Percentiles rank a stretch among this genome's conserved stretches.
phyloP scores from a whole-genome alignment of 768 basidiomycete species.

The Dioszegia aurantiaca region DNA sequence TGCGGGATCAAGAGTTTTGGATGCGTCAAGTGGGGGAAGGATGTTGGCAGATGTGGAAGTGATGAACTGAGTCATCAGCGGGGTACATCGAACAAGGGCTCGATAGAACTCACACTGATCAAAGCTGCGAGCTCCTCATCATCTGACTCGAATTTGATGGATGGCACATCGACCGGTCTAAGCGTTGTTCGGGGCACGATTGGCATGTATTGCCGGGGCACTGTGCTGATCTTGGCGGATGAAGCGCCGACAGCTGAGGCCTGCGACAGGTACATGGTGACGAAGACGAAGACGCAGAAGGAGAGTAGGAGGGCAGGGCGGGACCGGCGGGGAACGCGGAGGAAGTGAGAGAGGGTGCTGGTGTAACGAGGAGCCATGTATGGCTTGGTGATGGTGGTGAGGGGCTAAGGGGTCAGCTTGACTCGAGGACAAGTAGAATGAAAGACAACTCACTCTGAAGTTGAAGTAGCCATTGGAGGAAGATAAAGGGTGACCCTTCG shows the following conservation, averaged over 20 bases:
- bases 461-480: slow-evolving; percentile 10
- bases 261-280: slow-evolving; percentile 27
- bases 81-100: background rate
- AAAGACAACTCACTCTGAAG: slow-evolving; percentile 21
- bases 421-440: background rate
- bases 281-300: slow-evolving; percentile 33
- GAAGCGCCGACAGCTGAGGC: slow-evolving; percentile 19
- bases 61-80: slow-evolving; percentile 33
- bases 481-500: slow-evolving; percentile 41
- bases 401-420: slow-evolving; percentile 1
- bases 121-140: slow-evolving; percentile 44
- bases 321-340: slow-evolving; percentile 45
- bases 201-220: slow-evolving; percentile 10
- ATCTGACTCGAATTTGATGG: slow-evolving; percentile 21
- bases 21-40: slow-evolving; percentile 43
- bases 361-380: slow-evolving; percentile 20
- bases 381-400: slow-evolving; percentile 5
- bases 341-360: slow-evolving; percentile 36
- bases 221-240: slow-evolving; percentile 1
- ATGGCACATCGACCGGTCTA: slow-evolving; percentile 2
- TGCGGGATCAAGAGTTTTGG: slow-evolving; percentile 39
- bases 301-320: slow-evolving; percentile 34
- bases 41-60: slow-evolving; percentile 49
- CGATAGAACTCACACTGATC: slow-evolving; percentile 33
- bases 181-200: background rate